Base-by-base conservation (phyloP, 345 rosid genomes). In the Eucalyptus microcorys region DNA sequence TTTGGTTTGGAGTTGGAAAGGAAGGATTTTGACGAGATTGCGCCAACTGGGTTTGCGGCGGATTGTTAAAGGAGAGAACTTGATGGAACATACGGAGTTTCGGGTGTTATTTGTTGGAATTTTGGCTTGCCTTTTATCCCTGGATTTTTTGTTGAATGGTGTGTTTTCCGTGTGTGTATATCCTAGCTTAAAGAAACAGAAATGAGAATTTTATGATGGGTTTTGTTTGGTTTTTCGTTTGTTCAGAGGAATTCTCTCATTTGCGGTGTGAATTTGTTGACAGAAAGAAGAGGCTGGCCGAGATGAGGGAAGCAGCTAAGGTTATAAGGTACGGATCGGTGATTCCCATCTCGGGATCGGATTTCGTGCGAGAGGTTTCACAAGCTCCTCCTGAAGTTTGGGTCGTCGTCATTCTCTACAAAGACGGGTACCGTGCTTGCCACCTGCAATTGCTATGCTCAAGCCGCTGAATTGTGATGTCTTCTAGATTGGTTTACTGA, bases 311-410 rank as follows among this genome's bases (percentile, higher is more conserved):
- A 92, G 94, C 93, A 66, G 93, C 93, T 52, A 98, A 95, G 89
- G 90, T 94, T 30, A 87, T 89, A 30, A 94, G 91, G 91, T 98
- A 93, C 88, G 99, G 99, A 89, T 94, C 98, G 10, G 95, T 98
- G 88, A 87, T 94, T 88, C 99, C 96, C 15, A 98, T 98, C 89
- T 97, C 99, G 2, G 96, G 99, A 84, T 95, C 99, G 3, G 99
- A 98, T 92, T 98, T 95, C 42, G 95, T 97, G 12, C 92, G 97
- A 86, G 99, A 98, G 91, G 99, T 98, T 45, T 95, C 99, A 0
- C 96, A 98, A 94, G 98, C 99, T 68, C 96, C 96, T 16, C 93
- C 96, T 86, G 99, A 98, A 90, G 97, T 93, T 89, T 98, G 99
- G 99, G 99, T 98, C 27, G 97, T 98, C 49, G 98, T 96, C 86